Base-by-base conservation (phyloP, 2,329 filamentous ascomycete genomes). In the Apiospora pterosperma region DNA sequence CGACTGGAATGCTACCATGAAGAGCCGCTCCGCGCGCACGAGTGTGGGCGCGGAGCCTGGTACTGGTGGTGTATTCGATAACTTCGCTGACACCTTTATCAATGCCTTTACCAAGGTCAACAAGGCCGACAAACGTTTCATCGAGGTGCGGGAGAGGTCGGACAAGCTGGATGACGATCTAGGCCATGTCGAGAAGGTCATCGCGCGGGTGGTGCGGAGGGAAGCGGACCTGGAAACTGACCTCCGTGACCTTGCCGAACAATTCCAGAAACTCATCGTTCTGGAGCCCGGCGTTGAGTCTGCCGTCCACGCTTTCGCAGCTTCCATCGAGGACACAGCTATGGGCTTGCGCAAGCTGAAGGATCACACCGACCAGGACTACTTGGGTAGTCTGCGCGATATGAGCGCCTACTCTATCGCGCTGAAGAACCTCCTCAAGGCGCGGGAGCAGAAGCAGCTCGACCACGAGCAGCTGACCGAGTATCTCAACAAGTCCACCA, bases 1-100 rank as follows among this genome's bases (percentile, higher is more conserved):
- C 31, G 96, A 99, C 78, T 99, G 96, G 96, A 98, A 99, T 77
- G 91, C 93, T 38, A 95, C 93, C 59, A 97, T 99, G 94, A 90
- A 89, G 72, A 88, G 88, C 69, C 88, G 93, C 59, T 87, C 90
- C 12, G 84, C 87, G 62, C 86, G 95, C 59, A 86, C 84, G 34
- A 86, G 88, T 67, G 83, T 81, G 55, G 71, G 78, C 34, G 79
- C 79, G 75, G 73, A 85, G 69, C 71, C 83, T 69, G 75, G 80
- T 14, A 84, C 84, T 31, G 84, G 85, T 14, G 90, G 93, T 42
- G 92, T 98, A 52, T 96, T 99, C 71, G 96, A 99, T 75, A 94
- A 92, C 72, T 93, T 98, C 75, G 93, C 96, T 44, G 96, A 99
- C 76, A 96, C 92, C 39, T 96, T 98, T 75, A 91, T 99, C 77